Base-by-base conservation (phyloP, 225 moss, liverwort and hornwort species). In the Marchantia polymorpha region DNA sequence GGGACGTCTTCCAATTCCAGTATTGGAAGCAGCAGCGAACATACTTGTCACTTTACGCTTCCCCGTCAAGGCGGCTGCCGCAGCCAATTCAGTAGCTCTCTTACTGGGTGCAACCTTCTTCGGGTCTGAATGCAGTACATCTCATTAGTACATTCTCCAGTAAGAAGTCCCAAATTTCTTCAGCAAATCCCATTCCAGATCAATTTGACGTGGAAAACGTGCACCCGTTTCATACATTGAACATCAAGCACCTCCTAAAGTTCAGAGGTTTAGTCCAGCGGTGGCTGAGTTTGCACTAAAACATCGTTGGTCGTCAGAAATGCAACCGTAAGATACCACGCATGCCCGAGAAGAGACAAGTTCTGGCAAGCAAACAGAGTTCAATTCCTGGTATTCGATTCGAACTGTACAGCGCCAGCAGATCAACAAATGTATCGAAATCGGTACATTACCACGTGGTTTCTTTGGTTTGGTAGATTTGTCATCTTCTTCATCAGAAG, bases 21-120 rank as follows among this genome's bases (percentile, higher is more conserved):
- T 88, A 53, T 90, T 86, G 7, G 93, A 88, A 14, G 89, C 90
- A 70, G 95, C 95, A n/a, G 93, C 93, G 69, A 95, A 93, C 95
- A 95, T 93, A 76, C 89, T 95, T 64, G 95, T 91, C 10, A 95
- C 84, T 71, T 93, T 91, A 74, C 92, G 93, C 79, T 91, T 99
- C 76, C 93, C 93, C 19, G 91, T 93, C 59, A 95, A 78, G 22
- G 93, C 94, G 46, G 99, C 95, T 64, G 99, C 99, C 55, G 91
- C 92, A 76, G 95, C 95, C 83, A 96, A 85, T 76, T 93, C 93
- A 77, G 94, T 83, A 12, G 92, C 91, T 72, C 88, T 90, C 84
- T 87, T 90, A 50, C 76, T 93, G 53, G 91, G 88, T 50, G 69
- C 85, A 74, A 95, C 91, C 80, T 92, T 99, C 64, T 90, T 95